phyloP scores from a whole-genome alignment of 768 basidiomycete species.

The Mycena maculata region DNA sequence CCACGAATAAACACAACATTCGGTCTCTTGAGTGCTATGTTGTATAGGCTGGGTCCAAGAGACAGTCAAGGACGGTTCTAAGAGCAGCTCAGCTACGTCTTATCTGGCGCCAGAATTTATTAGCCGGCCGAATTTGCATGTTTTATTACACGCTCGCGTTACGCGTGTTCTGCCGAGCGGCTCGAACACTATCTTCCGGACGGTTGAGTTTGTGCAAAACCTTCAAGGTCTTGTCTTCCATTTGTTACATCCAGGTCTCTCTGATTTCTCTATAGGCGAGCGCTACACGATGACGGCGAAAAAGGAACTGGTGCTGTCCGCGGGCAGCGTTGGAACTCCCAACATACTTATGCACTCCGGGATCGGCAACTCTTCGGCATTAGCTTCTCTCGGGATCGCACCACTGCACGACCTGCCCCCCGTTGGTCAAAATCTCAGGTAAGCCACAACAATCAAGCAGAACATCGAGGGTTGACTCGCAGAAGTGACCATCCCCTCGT shows the following conservation, averaged over 20 bases:
- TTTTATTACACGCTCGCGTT: conserved; percentile 37
- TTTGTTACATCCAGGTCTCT: not conserved
- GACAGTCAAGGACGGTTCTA: conserved; percentile 32
- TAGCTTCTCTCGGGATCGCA: conserved; percentile 24
- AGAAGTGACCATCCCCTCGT: conserved; percentile 34
- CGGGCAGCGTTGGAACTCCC: conserved; percentile 41
- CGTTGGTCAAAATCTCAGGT: conserved; percentile 43
- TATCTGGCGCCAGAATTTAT: conserved; percentile 39
- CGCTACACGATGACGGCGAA: conserved; percentile 9
- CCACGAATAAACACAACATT: not conserved
- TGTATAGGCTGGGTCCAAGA: conserved; percentile 35
- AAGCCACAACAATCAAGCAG: not conserved
- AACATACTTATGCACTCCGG: conserved; percentile 40
- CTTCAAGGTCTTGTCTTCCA: not conserved
- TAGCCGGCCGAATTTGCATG: conserved; percentile 40
- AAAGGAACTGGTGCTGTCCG: conserved; percentile 44
- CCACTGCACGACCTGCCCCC: conserved; percentile 34
- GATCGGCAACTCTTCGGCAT: conserved; percentile 36
- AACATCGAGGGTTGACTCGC: not conserved
- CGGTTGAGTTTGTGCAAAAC: not conserved
- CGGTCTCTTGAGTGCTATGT: conserved; percentile 2
- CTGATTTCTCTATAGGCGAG: not conserved
- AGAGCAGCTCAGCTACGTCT: conserved; percentile 33
- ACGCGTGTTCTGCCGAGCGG: conserved; percentile 13
- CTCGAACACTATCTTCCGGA: not conserved